A percentile compares a stretch with the other conserved stretches of the same genome.
phyloP scores from a whole-genome alignment of 768 basidiomycete species.

The Tulasnella sp. region DNA sequence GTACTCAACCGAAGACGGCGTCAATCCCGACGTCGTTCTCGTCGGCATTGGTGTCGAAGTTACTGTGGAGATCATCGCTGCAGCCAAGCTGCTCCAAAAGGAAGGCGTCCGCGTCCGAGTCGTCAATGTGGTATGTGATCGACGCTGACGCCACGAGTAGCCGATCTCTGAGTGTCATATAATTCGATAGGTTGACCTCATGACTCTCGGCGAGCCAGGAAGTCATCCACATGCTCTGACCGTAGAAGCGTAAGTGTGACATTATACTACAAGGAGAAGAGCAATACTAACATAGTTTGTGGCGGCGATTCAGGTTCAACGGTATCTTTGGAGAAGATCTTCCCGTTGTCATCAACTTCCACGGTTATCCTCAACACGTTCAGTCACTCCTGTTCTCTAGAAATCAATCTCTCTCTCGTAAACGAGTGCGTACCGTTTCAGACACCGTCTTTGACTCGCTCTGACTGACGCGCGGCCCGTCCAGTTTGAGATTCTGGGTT shows the following conservation, averaged over 20 bases:
- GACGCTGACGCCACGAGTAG: neutral
- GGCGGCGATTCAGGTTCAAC: slow-evolving; percentile 36
- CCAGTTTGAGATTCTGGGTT: slow-evolving; percentile 21
- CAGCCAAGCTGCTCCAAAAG: slow-evolving; percentile 65
- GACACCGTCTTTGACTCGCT: neutral
- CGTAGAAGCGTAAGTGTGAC: slow-evolving; percentile 24
- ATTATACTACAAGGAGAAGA: neutral
- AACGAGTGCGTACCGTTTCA: neutral
- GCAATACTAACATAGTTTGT: neutral
- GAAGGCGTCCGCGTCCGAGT: slow-evolving; percentile 63
- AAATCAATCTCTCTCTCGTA: slow-evolving; percentile 12
- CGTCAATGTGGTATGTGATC: slow-evolving; percentile 57
- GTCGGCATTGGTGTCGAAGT: slow-evolving; percentile 83
- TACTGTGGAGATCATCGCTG: slow-evolving; percentile 81
- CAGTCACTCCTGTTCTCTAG: slow-evolving; percentile 43
- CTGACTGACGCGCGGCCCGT: slow-evolving; percentile 7
- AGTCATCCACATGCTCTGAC: slow-evolving; percentile 65
- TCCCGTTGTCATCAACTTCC: slow-evolving; percentile 71
- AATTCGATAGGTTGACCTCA: slow-evolving; percentile 46
- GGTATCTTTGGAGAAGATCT: slow-evolving; percentile 60
- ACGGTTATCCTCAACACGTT: slow-evolving; percentile 67
- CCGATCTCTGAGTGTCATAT: neutral
- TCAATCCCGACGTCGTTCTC: slow-evolving; percentile 68
- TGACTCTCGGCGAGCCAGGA: slow-evolving; percentile 63
- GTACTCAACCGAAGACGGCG: slow-evolving; percentile 60